Percentiles rank a stretch among this genome's conserved stretches.
Evolutionary conservation across 495 filamentous ascomycete species (phyloP).

Genomic region (Penicillium ucsense): DNA sequence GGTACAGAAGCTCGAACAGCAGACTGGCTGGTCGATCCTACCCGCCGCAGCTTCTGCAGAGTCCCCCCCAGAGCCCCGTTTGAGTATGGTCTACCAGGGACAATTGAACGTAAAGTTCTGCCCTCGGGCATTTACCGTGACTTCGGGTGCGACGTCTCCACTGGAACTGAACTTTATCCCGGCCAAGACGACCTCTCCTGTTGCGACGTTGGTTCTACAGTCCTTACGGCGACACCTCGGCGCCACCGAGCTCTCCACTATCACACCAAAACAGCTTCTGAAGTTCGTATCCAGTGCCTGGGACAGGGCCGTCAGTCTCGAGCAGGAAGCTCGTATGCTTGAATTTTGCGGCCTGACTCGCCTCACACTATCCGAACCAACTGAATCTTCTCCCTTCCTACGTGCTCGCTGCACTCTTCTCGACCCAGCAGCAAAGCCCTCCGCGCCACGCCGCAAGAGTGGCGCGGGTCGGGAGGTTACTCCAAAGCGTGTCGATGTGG

Average conservation of each 20-base stretch:
- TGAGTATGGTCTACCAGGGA: conserved; percentile 70
- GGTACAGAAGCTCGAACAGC: conserved; percentile 55
- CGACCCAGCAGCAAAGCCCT: conserved; percentile 9
- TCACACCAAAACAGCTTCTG: conserved; percentile 27
- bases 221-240: conserved; percentile 26
- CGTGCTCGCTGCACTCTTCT: conserved; percentile 34
- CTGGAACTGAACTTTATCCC: conserved; percentile 21
- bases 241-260: conserved; percentile 21
- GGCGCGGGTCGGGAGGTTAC: conserved; percentile 8
- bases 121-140: conserved; percentile 44
- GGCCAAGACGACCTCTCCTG: conserved; percentile 20
- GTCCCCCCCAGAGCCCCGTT: conserved; percentile 32
- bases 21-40: conserved; percentile 69
- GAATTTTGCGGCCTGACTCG: conserved; percentile 39
- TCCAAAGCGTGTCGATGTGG: conserved; percentile 29
- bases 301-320: conserved; percentile 28
- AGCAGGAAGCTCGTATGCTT: conserved; percentile 39
- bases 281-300: conserved; percentile 32
- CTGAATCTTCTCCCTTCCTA: conserved; percentile 20
- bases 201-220: conserved; percentile 29
- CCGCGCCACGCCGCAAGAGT: conserved; percentile 10
- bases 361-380: conserved; percentile 22
- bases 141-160: conserved; percentile 3
- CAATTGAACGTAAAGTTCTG: conserved; percentile 74
- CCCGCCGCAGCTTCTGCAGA: conserved; percentile 40